phyloP scores from a whole-genome alignment of 1,284 basidiomycete species.

The Vanrija humicola region DNA sequence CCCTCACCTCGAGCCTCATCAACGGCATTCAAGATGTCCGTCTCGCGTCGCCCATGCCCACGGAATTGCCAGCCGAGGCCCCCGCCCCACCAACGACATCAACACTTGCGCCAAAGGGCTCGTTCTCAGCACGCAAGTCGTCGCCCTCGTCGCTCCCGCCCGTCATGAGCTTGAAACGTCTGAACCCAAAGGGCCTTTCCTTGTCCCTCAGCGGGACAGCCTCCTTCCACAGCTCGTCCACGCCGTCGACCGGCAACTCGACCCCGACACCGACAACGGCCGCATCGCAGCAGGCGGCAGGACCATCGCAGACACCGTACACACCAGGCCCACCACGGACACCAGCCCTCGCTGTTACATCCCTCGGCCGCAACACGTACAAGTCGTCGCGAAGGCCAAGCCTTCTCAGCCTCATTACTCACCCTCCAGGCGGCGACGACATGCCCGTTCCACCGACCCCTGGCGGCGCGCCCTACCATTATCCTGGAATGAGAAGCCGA shows the following conservation, averaged over 20 bases:
- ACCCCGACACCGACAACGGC: slow-evolving; percentile 13
- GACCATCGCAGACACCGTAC: slow-evolving; percentile 25
- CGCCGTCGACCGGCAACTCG: slow-evolving; percentile 4
- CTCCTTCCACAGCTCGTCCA: slow-evolving; percentile 18
- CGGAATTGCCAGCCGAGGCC: background rate
- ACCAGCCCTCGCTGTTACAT: slow-evolving; percentile 24
- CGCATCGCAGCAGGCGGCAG: slow-evolving; percentile 11
- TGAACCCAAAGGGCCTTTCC: slow-evolving; percentile 39
- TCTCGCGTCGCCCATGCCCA: slow-evolving; percentile 2
- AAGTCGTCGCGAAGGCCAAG: slow-evolving; percentile 27
- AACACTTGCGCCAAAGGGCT: background rate
- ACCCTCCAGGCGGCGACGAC: slow-evolving; percentile 18
- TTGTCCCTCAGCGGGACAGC: slow-evolving; percentile 25
- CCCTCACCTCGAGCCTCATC: slow-evolving; percentile 8
- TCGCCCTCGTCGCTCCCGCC: slow-evolving; percentile 18
- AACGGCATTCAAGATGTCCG: slow-evolving; percentile 11
- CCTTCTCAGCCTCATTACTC: slow-evolving; percentile 38
- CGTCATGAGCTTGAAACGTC: slow-evolving; percentile 26
- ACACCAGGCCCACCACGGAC: slow-evolving; percentile 38
- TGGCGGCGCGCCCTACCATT: slow-evolving; percentile 15
- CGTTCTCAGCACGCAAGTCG: background rate
- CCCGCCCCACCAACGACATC: background rate
- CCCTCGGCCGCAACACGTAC: slow-evolving; percentile 17
- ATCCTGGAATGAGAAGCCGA: slow-evolving; percentile 14
- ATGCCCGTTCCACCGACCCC: slow-evolving; percentile 30